These are phyloP conservation scores for Phytophthora sansomeana DNA, from an alignment of 352 stramenopile species.

Conservation along the genomic window DNA sequence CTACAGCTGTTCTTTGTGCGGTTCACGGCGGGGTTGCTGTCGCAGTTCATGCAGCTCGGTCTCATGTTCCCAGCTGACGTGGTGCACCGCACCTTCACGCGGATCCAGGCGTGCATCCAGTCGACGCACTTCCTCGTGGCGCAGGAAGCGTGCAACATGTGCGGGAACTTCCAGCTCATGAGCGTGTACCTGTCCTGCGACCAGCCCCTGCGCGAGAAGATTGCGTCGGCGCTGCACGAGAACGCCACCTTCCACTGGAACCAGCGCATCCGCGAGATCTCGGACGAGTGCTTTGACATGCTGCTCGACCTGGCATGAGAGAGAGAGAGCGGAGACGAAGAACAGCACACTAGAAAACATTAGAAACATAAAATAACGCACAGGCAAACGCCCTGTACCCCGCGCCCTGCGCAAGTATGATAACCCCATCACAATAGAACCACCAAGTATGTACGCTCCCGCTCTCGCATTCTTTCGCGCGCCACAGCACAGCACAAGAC, in stretches of 20 bases:
- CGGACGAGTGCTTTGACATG: constrained; percentile 84
- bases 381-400: constrained; percentile 31
- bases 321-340: neutral
- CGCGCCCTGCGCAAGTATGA: constrained; percentile 21
- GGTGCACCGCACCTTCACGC: constrained; percentile 57
- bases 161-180: constrained; percentile 72
- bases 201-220: constrained; percentile 59
- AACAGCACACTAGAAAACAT: constrained; percentile 34
- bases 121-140: constrained; percentile 81
- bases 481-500: too few relatives aligned
- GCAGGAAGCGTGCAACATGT: constrained; percentile 73
- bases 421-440: constrained; percentile 41
- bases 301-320: constrained; percentile 78
- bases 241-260: constrained; percentile 80
- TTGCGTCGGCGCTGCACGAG: constrained; percentile 70
- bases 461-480: constrained; percentile 16
- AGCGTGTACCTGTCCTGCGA: constrained; percentile 71
- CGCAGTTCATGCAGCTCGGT: constrained; percentile 66
- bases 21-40: constrained; percentile 66
- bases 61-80: constrained; percentile 60
- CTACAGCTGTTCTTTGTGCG: constrained; percentile 81
- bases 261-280: constrained; percentile 76
- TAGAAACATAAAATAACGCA: constrained; percentile 42
- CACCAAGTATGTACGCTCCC: constrained; percentile 12
- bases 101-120: constrained; percentile 59